Evolutionary conservation across 805 yeast genomes (phyloP), one percentile per base, ranked within the genome.

Genomic region (Nakazawaea anatomiae): DNA sequence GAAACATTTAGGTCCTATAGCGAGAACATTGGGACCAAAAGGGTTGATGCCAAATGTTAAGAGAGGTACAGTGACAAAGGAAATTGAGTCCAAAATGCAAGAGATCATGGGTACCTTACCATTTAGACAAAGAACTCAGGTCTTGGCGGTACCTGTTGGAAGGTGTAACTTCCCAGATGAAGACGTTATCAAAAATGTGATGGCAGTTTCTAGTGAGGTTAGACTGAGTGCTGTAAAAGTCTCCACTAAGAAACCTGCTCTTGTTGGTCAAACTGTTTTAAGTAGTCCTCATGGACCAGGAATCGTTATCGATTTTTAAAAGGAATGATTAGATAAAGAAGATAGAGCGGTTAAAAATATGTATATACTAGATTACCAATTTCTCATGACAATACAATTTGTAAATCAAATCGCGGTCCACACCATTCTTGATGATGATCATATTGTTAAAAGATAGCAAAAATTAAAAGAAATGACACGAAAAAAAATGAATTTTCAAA

Each of bases 31-130:
- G 58, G 98, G 98, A 52, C 96, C 96, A 34, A 82, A 76, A 61
- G 96, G 96, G 28, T 75, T 94, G 58, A 85, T 91, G 87, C 98
- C 99, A 44, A 77, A 79, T 42, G 83, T 79, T 11, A 90, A 89
- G 70, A 86, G 83, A 62, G 96, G 96, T 14, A 90, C 97, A 1
- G 94, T 92, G 7, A 71, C 85, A 1, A 77, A 79, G n/a, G 81
- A 89, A 59, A 69, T 89, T 32, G 71, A 70, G 25, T 65, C 66
- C 6, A 68, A 85, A 52, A 74, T 91, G 53, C 61, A 66, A 38
- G 69, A 73, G 7, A 80, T 82, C 46, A 68, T 81, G 42, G 94
- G 94, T 32, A 78, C 87, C 40, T 74, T 82, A 59, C 84, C 89
- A 14, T 89, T 87, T 75, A 87, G 87, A 73, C 96, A 90, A 69